Evolutionary conservation across 148 eudicot species (phyloP).

Genomic region (Beta vulgaris): DNA sequence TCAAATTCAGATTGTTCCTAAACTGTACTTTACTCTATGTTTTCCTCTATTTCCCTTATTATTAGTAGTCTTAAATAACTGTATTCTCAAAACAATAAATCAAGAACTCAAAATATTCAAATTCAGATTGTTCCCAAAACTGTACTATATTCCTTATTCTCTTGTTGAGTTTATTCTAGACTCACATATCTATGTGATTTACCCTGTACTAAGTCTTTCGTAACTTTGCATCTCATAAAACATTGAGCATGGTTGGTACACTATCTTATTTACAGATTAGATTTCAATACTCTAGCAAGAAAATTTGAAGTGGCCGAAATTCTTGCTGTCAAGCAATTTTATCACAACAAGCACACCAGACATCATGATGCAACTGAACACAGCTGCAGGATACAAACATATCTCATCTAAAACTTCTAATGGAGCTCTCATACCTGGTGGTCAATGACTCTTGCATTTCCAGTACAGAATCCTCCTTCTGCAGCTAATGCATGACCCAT

Average conservation of each 20-base stretch:
- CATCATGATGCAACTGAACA: neutral
- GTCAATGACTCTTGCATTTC: slow-evolving; percentile 81
- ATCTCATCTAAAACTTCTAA: neutral
- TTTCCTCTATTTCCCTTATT: too few relatives aligned
- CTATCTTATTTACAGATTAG: neutral
- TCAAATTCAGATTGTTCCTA: neutral
- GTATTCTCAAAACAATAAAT: too few relatives aligned
- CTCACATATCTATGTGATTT: neutral
- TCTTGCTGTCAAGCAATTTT: neutral
- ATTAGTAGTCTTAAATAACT: too few relatives aligned
- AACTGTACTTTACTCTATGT: too few relatives aligned
- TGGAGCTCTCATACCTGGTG: slow-evolving; percentile 62
- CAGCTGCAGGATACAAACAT: neutral
- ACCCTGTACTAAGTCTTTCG: neutral
- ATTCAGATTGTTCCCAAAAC: neutral
- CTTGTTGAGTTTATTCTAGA: neutral
- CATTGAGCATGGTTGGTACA: neutral
- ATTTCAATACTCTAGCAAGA: neutral
- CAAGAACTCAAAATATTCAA: neutral
- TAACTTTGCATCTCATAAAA: neutral
- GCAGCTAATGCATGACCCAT: slow-evolving; percentile 97
- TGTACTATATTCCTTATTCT: neutral
- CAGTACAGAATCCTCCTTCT: slow-evolving; percentile 98
- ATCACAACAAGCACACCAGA: neutral
- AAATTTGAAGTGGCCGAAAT: neutral